These are phyloP conservation scores for Juncus effusus DNA, from an alignment of 176 grass and related monocot genomes.

Conservation along the genomic window DNA sequence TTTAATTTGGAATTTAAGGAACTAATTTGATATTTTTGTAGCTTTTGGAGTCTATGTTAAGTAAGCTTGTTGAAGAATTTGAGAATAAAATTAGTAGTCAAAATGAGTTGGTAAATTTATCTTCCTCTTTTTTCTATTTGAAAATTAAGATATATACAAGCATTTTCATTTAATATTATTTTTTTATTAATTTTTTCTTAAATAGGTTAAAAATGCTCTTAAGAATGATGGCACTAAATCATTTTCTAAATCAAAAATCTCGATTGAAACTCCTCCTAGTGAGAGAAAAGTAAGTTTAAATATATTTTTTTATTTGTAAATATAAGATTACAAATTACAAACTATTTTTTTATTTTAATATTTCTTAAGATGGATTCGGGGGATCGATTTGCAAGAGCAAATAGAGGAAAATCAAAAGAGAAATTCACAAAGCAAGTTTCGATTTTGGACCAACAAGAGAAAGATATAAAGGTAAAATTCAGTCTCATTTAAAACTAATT, in stretches of 20 bases:
- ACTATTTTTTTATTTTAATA: constrained; percentile 19
- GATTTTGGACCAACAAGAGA: constrained; percentile 69
- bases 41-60: constrained; percentile 85
- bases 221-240: constrained; percentile 63
- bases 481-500: neutral
- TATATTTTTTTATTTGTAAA: neutral
- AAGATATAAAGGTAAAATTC: constrained; percentile 64
- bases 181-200: constrained; percentile 9
- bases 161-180: constrained; percentile 9
- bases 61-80: constrained; percentile 83
- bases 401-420: constrained; percentile 59
- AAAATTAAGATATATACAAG: neutral
- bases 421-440: constrained; percentile 57
- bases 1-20: no score
- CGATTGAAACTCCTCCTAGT: constrained; percentile 40
- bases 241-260: constrained; percentile 82
- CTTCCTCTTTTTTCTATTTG: neutral
- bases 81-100: constrained; percentile 60
- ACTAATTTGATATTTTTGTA: constrained; percentile 31
- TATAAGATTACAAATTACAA: no score
- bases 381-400: constrained; percentile 47
- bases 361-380: constrained; percentile 49
- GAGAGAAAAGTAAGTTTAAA: constrained; percentile 57
- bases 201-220: constrained; percentile 65
- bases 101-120: constrained; percentile 58